Base-by-base conservation (phyloP, 371 early-diverging fungal genomes). In the Mucor ambiguus region DNA sequence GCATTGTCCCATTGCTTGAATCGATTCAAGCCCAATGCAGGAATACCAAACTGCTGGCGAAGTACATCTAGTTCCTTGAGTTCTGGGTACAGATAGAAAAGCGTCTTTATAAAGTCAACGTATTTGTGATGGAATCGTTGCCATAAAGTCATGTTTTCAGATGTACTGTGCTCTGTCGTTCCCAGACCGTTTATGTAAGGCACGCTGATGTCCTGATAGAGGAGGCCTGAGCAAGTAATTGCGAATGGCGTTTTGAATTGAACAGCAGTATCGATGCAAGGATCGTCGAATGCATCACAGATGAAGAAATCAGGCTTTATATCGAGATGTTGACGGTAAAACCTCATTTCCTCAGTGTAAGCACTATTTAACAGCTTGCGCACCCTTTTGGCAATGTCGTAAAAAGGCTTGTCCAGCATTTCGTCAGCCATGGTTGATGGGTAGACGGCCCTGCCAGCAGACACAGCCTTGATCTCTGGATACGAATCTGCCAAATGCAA, bases 171-270 rank as follows among this genome's bases (percentile, higher is more conserved):
- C 0, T 52, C 48, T 2, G 49, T 54, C 3, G 54, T 35, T 6
- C 59, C 44, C 9, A 72, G 28, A 12, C 64, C 64, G 41, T 71
- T 73, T 6, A 75, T 52, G 22, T 73, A 78, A 22, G 79, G 70
- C 29, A 76, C 65, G 30, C 18, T 20, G 3, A 70, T 61, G 20
- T 77, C 77, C 61, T 54, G 58, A 20, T 64, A 37, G 2, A 67
- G 22, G 9, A 67, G 48, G 20, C 61, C 61, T 0, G 67, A 61
- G 18, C 67, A 62, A 8, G 67, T 67, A 22, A 56, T 62, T 16
- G 57, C 67, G 4, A 62, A 61, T 3, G 67, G 67, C 4, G 54
- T 43, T 16, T 58, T 61, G n/a, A 44, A 38, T 24, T 46, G 33
- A 11, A 46, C 28, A 3, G 67, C 67, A 20, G 48, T 61, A 22